Base-by-base conservation (phyloP, 495 filamentous ascomycete species). In the Astrocystis sublimbata region DNA sequence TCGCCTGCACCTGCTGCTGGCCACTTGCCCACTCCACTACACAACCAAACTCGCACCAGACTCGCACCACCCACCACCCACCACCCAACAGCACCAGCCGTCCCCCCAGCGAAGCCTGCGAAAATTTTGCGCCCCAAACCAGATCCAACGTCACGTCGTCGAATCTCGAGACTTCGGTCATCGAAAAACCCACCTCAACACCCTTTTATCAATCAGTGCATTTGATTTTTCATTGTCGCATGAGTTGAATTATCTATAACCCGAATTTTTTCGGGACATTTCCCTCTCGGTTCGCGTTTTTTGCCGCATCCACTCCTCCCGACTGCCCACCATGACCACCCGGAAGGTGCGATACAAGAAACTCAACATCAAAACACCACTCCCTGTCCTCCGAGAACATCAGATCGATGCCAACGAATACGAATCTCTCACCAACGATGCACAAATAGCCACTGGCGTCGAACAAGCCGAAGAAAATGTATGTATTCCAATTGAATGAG, bases 401-500 rank as follows among this genome's bases (percentile, higher is more conserved):
- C 90, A 97, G 61, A 89, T 98, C 76, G 94, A 97, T 72, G 83
- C 91, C 75, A 75, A 68, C 65, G 83, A 85, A 69, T 85, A 84
- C 70, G 79, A 82, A 65, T 76, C 78, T 54, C 77, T 82, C 65
- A 80, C 79, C 56, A 79, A 71, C 61, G 79, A 84, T 60, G 73
- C 74, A 65, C 86, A 91, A 83, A 91, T 97, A 73, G 92, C 96
- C 70, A 97, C 93, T 60, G 94, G 94, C 67, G 94, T 98, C 63
- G 94, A 98, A 77, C 93, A 96, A 73, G 88, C 85, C 60, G 94
- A 98, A 77, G 93, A 98, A 83, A 93, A 90, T 80, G 94, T 97
- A 76, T 86, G 93, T 92, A 69, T 75, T 56, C 58, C 57, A 67
- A 58, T 49, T 65, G 75, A 69, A 69, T 70, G 71, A 74, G 66